Evolutionary conservation across 2,329 filamentous ascomycete genomes (phyloP), one percentile per base, ranked within the genome.

Genomic region (Aspergillus sp.): DNA sequence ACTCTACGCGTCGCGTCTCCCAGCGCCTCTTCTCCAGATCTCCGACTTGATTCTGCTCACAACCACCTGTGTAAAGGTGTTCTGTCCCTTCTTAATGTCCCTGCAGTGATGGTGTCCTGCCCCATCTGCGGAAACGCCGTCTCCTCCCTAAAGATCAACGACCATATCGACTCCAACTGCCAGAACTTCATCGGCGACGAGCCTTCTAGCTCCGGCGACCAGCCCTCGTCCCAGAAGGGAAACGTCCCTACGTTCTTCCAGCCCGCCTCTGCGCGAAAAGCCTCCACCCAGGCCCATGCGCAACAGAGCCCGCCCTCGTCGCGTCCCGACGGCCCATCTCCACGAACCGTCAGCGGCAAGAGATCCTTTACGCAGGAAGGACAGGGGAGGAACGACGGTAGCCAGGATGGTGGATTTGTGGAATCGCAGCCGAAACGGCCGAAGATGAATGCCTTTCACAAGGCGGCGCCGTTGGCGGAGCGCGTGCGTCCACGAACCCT

Each of bases 111-210:
- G 69, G 82, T 93, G 46, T 73, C 76, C 49, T 94, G 86, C 55
- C 86, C 86, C 11, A 83, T 88, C 44, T 94, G 86, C 66, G 70
- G 74, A 52, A 80, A 82, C 48, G 67, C 71, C 35, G 54, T 57
- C 12, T 25, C 52, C 4, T 47, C 50, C 22, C 37, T 51, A 11
- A 74, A 81, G 45, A 96, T 96, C 68, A 96, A 96, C 63, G 71
- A 72, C 45, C 89, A 96, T 60, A 77, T 96, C 53, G 91, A 96
- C 63, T 89, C 85, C 17, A 74, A 74, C 43, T 96, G 89, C 64
- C 60, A 73, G 39, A 69, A 67, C 22, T 80, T 80, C 53, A 57
- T 91, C 41, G 64, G 81, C 36, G 55, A 64, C 12, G 43, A 59
- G 3, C 44, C 59, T 53, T 49, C 57, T 37, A 50, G 51, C 35